These are phyloP conservation scores for Lichenothelia convexa DNA, from an alignment of 495 filamentous ascomycete species.

Conservation along the genomic window DNA sequence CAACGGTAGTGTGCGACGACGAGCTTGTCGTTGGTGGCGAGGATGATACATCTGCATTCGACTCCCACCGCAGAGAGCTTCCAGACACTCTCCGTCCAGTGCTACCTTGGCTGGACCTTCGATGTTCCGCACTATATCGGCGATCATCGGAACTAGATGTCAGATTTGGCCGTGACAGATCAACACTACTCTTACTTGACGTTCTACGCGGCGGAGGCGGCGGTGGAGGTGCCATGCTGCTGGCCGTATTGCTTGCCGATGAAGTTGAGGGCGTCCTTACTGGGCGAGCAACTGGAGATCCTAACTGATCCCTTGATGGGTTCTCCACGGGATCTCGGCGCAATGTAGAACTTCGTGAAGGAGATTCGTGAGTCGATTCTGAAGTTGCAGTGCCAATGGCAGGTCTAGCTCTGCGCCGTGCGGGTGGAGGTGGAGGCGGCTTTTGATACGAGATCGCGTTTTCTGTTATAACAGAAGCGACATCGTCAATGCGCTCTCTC, in stretches of 20 bases:
- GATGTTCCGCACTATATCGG: slow-evolving; percentile 1
- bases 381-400: slow-evolving; percentile 6
- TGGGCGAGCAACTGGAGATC: slow-evolving; percentile 5
- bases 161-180: slow-evolving; percentile 4
- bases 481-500: not conserved
- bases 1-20: not conserved
- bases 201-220: slow-evolving; percentile 9
- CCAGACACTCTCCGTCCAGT: slow-evolving; percentile 1
- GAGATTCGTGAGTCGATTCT: slow-evolving; percentile 3
- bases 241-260: slow-evolving; percentile 5
- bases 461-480: not conserved
- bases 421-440: slow-evolving; percentile 15
- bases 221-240: not conserved
- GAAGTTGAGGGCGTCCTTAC: slow-evolving; percentile 3
- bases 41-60: not conserved
- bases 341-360: slow-evolving; percentile 7
- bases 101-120: not conserved
- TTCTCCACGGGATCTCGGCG: slow-evolving; percentile 8
- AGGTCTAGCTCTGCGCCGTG: slow-evolving; percentile 8
- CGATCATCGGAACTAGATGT: not conserved
- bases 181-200: slow-evolving; percentile 7
- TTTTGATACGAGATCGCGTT: slow-evolving; percentile 3
- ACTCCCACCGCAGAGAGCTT: not conserved
- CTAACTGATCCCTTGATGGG: slow-evolving; percentile 3
- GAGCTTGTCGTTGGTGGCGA: not conserved